phyloP scores from a whole-genome alignment of 768 basidiomycete genomes.

The Wakefieldia striispora region DNA sequence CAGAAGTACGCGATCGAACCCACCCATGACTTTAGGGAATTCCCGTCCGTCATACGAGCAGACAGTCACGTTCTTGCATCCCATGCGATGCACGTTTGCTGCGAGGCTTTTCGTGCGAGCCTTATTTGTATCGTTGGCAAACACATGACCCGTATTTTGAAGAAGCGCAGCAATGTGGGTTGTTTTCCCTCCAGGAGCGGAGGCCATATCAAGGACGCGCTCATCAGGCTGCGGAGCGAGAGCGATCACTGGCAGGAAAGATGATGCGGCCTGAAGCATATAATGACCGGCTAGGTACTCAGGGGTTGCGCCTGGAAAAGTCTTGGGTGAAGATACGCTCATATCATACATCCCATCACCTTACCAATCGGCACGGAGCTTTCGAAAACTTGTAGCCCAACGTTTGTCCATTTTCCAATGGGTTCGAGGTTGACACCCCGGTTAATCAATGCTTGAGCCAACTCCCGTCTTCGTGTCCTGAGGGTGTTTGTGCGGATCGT shows the following conservation, averaged over 20 bases:
- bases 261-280: constrained; percentile 98
- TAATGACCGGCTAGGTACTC: constrained; percentile 99
- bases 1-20: constrained; percentile 94
- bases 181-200: constrained; percentile 96
- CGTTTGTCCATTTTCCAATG: constrained; percentile 99
- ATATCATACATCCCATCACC: constrained; percentile 1
- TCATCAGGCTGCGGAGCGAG: constrained; percentile 91
- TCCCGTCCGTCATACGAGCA: constrained; percentile 97
- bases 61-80: constrained; percentile 96
- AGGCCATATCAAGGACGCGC: constrained; percentile 96
- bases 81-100: constrained; percentile 94
- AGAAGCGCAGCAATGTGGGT: constrained; percentile 96
- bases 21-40: constrained; percentile 98
- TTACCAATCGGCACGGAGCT: constrained; percentile 89
- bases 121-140: constrained; percentile 97
- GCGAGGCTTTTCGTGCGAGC: constrained; percentile 93
- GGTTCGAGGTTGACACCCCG: constrained; percentile 97
- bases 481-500: constrained; percentile 98
- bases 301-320: constrained; percentile 76
- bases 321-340: background rate
- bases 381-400: constrained; percentile 98
- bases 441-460: constrained; percentile 91
- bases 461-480: constrained; percentile 87
- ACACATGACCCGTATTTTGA: constrained; percentile 96
- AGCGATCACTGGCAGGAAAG: constrained; percentile 98